These are phyloP conservation scores for Penicillium expansum DNA, from an alignment of 2,329 filamentous ascomycete genomes.

Conservation along the genomic window DNA sequence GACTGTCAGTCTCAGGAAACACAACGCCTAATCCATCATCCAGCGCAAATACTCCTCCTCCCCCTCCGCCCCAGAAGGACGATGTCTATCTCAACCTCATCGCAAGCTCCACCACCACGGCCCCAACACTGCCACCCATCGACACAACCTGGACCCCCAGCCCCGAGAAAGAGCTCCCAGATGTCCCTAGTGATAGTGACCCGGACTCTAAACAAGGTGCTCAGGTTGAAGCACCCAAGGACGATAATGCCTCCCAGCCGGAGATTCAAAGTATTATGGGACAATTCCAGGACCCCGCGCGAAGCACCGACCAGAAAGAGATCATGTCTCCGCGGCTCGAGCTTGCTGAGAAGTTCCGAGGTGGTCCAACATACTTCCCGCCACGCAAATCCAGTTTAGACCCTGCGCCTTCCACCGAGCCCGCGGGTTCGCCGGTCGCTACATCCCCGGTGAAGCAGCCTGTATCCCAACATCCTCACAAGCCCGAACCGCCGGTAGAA, in stretches of 20 bases:
- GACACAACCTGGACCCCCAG: conserved; percentile 35
- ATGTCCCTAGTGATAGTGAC: conserved; percentile 31
- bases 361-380: conserved; percentile 67
- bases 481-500: conserved; percentile 20
- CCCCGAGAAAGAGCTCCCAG: conserved; percentile 41
- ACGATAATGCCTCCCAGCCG: conserved; percentile 64
- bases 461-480: conserved; percentile 28
- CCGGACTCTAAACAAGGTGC: conserved; percentile 48
- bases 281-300: conserved; percentile 77
- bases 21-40: conserved; percentile 20
- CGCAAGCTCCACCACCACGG: conserved; percentile 43
- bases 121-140: conserved; percentile 41
- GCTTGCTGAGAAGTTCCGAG: conserved; percentile 73
- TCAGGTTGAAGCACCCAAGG: conserved; percentile 61
- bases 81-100: conserved; percentile 52
- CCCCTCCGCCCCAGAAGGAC: conserved; percentile 52
- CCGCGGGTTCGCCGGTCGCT: conserved; percentile 27
- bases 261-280: conserved; percentile 99
- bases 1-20: conserved; percentile 30
- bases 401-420: conserved; percentile 52
- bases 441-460: conserved; percentile 22
- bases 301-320: conserved; percentile 71
- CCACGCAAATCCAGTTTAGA: conserved; percentile 85
- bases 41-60: conserved; percentile 26
- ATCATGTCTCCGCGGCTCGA: conserved; percentile 90